Conservation (phyloP, 331 rosid species). For the Erythrophleum ivorense region DNA sequence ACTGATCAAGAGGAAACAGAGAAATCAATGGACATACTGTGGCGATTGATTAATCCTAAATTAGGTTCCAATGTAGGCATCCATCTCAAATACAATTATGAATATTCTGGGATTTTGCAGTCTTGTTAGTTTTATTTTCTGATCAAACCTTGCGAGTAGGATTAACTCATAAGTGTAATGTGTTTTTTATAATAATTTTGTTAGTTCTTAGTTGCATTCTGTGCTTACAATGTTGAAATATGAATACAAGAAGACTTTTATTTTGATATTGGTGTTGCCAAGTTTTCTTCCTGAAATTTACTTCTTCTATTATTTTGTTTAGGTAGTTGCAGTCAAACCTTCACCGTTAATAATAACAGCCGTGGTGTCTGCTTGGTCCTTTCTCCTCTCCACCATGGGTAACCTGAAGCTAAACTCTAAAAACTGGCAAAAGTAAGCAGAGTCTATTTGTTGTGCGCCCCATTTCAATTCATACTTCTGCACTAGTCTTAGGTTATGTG, state of each 20-base stretch:
- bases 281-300: slow-evolving; percentile 8
- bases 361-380: slow-evolving; percentile 80
- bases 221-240: slow-evolving; percentile 1
- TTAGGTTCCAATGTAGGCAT: slow-evolving; percentile 68
- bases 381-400: slow-evolving; percentile 70
- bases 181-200: background rate
- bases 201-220: background rate
- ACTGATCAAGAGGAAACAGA: slow-evolving; percentile 76
- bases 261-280: background rate
- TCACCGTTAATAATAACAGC: slow-evolving; percentile 57
- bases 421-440: slow-evolving; percentile 76
- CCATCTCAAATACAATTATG: background rate
- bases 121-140: background rate
- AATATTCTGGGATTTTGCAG: background rate
- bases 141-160: background rate
- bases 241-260: background rate
- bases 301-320: slow-evolving; percentile 25
- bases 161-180: background rate
- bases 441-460: slow-evolving; percentile 4
- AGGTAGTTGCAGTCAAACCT: slow-evolving; percentile 76
- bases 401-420: slow-evolving; percentile 60
- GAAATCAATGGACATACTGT: slow-evolving; percentile 77
- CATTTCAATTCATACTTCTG: background rate
- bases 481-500: background rate
- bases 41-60: slow-evolving; percentile 90